phyloP scores from a whole-genome alignment of 768 basidiomycete genomes.

The Cubamyces lactineus region DNA sequence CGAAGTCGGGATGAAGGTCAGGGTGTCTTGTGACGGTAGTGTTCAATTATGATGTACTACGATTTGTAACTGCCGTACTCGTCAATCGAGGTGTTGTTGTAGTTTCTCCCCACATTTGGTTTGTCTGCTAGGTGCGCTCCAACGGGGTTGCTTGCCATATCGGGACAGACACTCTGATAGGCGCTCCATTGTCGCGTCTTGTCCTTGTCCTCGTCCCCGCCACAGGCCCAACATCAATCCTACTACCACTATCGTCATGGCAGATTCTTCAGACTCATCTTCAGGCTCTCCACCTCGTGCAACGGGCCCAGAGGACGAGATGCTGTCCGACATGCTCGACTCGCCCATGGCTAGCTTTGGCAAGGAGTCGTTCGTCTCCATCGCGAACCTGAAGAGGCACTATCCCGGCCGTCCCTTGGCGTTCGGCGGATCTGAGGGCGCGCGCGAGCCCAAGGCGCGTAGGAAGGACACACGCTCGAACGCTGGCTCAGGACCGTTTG shows the following conservation, averaged over 20 bases:
- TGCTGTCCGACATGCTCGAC: not conserved
- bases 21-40: too few species aligned
- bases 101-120: not conserved
- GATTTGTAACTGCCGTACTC: too few species aligned
- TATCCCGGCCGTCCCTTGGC: not conserved
- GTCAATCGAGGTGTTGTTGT: too few species aligned
- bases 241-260: slow-evolving; percentile 31
- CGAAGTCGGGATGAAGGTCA: too few species aligned
- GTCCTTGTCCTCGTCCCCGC: not conserved
- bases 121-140: too few species aligned
- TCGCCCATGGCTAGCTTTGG: not conserved
- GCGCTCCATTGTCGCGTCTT: not conserved
- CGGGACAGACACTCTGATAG: not conserved
- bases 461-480: slow-evolving; percentile 21
- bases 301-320: not conserved
- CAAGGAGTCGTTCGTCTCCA: not conserved
- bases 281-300: slow-evolving; percentile 23
- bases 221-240: too few species aligned
- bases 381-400: slow-evolving; percentile 19
- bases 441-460: slow-evolving; percentile 30
- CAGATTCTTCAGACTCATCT: slow-evolving; percentile 27
- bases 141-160: slow-evolving; percentile 1
- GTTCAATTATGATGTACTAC: too few species aligned
- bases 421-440: slow-evolving; percentile 9
- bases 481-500: not conserved